Base-by-base conservation (phyloP, 2,329 filamentous ascomycete species). In the Monosporascus sp. region DNA sequence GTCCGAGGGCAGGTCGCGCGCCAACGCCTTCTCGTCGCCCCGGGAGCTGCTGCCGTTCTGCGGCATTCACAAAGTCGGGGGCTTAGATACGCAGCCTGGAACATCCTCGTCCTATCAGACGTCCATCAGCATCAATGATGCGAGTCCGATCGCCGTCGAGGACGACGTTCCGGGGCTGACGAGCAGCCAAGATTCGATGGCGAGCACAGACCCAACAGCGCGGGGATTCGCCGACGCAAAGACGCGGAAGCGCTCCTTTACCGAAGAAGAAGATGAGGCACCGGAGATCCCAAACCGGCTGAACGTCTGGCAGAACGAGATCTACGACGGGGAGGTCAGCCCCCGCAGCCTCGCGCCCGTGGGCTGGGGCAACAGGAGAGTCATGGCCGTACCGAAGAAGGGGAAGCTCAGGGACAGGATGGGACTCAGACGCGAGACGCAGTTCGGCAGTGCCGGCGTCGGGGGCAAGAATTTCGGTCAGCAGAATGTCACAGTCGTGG, bases 11-110 rank as follows among this genome's bases (percentile, higher is more conserved):
- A 50, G 63, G 43, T 53, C 60, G 27, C 58, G 67, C 16, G 61
- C 64, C 3, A 65, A 67, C 47, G 64, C 62, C 49, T 61, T 68
- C 52, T 63, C 65, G 5, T 58, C 65, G 7, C 70, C 73, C 37
- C 76, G 80, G 34, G 91, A 94, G 66, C 76, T 96, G 5, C 74
- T 86, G 7, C 90, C 91, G 0, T 95, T 91, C 67, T 93, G 90
- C 67, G 91, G 90, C 26, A 79, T 94, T 60, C 80, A 90, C 73
- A 91, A 86, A 64, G 78, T 89, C 52, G 89, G 88, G 40, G 88
- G 88, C 0, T 72, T 86, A 43, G 80, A 80, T 31, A 74, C 79
- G 27, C 87, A 91, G 66, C 76, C 82, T 16, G 69, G 74, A 22
- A 71, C 64, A 62, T 57, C 45, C 60, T 66, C 56, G 20, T 27